Base-by-base conservation (phyloP, 23 red algal species). In the Pyropia yezoensis region DNA sequence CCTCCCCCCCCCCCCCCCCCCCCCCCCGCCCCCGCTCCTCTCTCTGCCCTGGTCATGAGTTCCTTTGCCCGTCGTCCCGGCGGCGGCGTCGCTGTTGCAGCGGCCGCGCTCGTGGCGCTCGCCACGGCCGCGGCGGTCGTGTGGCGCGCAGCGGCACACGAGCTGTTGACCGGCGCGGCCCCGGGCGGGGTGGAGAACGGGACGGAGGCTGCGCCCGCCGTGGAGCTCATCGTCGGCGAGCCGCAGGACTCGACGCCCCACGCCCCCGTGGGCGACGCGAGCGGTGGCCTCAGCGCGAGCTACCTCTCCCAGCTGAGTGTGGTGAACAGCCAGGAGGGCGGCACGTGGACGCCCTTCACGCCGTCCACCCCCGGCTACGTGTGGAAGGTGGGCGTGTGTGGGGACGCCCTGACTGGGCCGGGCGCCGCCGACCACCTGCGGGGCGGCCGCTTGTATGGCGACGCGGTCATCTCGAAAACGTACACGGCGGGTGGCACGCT, bases 371-470 rank as follows among this genome's bases (percentile, higher is more conserved):
- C 61, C 0, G 24, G 21, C 50, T 87, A 76, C 50, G 27, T 50
- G 17, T 87, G 82, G 82, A 63, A 72, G n/a, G 59, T 62, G 33
- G 72, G 71, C 49, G 63, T 87, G 50, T 87, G 82, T 49, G 82
- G 82, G 33, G 82, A 87, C 27, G 19, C 68, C 2, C 18, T 69
- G 33, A 19, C 4, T 2, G 20, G 45, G 18, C 52, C 51, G 0
- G 51, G 50, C 1, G 65, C 67, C 19, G 39, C 4, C 0, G 49
- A 87, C 14, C 82, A 87, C 17, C 29, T 75, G 6, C 61, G 64
- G 2, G 82, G 82, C 20, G 82, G 82, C 14, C 58, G 70, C 49
- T 87, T 69, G 47, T 87, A 76, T 28, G 55, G 76, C 59, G 54
- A 47, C 27, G 82, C 24, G 0, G 21, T 24, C 9, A 67, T 87